Evolutionary conservation across 2,329 filamentous ascomycete species (phyloP), one percentile per base, ranked within the genome.

Genomic region (Trichoderma brevicompactum): DNA sequence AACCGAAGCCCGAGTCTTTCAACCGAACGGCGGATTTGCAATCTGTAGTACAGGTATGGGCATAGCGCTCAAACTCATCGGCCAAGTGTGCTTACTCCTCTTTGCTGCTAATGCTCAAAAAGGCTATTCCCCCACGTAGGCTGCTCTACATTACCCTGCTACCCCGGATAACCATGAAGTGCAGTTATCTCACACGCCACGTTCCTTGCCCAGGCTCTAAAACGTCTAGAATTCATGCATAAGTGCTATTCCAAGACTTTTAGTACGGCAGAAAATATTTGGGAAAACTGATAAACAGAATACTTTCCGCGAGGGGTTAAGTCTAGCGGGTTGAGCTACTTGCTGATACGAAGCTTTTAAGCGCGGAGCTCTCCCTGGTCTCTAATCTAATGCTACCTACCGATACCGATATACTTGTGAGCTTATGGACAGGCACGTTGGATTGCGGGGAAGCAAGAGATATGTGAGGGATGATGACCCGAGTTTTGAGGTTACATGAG

Each of bases 51-150:
- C 32, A 9, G 15, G 9, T 15, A 54, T 38, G 7, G 38, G 10
- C 1, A 56, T 43, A 40, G 23, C 23, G 7, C 38, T 52, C 38
- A 32, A 53, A 32, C 4, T n/a, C 36, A 15, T 62, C 59, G 38
- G 38, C 48, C 49, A 54, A 46, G 49, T 63, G 40, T 23, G 8
- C 17, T 23, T 38, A 13, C 48, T 36, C 59, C 9, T 36, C 17
- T 32, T 6, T 12, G 17, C 13, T 15, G 56, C 34, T 40, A 32
- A 36, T 50, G 34, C 56, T 50, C 19, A 50, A 36, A 36, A 36
- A 19, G 19, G 48, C 48, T 44, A 44, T 53, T 43, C 58, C 60
- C 60, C 60, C 60, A 63, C 60, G 60, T 46, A 63, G 38, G 60
- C 59, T 50, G 46, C 38, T n/a, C 59, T 44, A 36, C 34, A 13